Percentiles rank a stretch among this genome's conserved stretches.
These are phyloP conservation scores for Alternaria sp. DNA, from an alignment of 2,329 filamentous ascomycete species.

Conservation along the genomic window DNA sequence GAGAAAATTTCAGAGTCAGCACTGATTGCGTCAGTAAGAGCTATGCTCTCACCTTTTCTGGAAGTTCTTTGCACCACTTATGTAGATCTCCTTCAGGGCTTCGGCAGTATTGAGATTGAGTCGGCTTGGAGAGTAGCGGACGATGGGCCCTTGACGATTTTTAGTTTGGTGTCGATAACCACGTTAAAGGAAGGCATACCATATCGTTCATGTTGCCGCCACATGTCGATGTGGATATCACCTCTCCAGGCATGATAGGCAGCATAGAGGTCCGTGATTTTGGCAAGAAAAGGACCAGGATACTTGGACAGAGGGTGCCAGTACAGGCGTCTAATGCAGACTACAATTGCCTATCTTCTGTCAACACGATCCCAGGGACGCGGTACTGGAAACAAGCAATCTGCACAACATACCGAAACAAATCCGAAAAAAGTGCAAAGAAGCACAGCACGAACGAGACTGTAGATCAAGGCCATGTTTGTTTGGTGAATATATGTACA, in stretches of 20 bases:
- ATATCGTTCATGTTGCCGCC: conserved; percentile 19
- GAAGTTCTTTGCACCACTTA: not conserved
- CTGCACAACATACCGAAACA: too few relatives aligned
- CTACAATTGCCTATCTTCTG: too few relatives aligned
- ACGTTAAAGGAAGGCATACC: conserved; percentile 11
- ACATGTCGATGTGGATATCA: conserved; percentile 25
- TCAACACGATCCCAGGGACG: too few relatives aligned
- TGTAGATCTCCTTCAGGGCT: conserved; percentile 1
- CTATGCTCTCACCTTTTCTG: conserved; percentile 2
- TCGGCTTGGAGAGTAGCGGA: conserved; percentile 11
- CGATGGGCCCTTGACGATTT: not conserved
- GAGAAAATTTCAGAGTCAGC: too few relatives aligned
- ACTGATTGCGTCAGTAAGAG: too few relatives aligned
- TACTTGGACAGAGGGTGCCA: conserved; percentile 23
- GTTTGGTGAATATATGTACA: too few relatives aligned
- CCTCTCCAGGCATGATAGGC: conserved; percentile 22
- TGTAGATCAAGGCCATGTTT: too few relatives aligned
- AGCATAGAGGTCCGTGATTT: conserved; percentile 19
- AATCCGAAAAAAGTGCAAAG: too few relatives aligned
- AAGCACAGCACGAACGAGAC: too few relatives aligned
- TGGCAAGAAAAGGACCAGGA: conserved; percentile 26
- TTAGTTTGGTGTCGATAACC: conserved; percentile 4
- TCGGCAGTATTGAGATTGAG: not conserved
- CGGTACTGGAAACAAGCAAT: too few relatives aligned
- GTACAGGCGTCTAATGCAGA: too few relatives aligned